These are phyloP conservation scores for Leccinum rimulosum DNA, from an alignment of 768 basidiomycete genomes.

Conservation along the genomic window DNA sequence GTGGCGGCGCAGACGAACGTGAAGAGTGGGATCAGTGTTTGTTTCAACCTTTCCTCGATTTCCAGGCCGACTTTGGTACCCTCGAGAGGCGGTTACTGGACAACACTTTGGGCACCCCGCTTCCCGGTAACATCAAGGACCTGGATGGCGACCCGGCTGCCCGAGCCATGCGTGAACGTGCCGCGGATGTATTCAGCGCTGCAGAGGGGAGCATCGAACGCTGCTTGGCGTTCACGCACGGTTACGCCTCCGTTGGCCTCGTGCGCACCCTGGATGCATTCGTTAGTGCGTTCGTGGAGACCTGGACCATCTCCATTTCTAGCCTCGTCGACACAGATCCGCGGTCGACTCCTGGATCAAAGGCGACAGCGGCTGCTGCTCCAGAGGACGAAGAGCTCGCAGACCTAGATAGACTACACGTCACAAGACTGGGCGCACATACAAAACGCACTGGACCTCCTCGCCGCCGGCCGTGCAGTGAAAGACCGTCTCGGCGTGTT, in stretches of 20 bases:
- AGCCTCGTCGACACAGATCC: constrained; percentile 33
- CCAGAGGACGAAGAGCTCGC: constrained; percentile 58
- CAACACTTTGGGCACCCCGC: constrained; percentile 49
- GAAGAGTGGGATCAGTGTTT: constrained; percentile 86
- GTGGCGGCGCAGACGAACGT: constrained; percentile 20
- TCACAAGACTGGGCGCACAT: constrained; percentile 87
- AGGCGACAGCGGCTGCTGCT: constrained; percentile 24
- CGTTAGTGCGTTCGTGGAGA: constrained; percentile 67
- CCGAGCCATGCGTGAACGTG: constrained; percentile 69
- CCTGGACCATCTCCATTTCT: constrained; percentile 54
- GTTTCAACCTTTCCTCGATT: constrained; percentile 92
- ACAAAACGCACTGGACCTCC: constrained; percentile 76
- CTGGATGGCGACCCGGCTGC: constrained; percentile 45
- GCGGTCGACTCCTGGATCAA: constrained; percentile 23
- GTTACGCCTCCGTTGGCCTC: constrained; percentile 76
- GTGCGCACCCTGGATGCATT: constrained; percentile 72
- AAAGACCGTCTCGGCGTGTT: constrained; percentile 65
- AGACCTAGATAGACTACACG: constrained; percentile 87
- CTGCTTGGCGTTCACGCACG: constrained; percentile 81
- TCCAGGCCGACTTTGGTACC: constrained; percentile 78
- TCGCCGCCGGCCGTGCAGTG: constrained; percentile 76
- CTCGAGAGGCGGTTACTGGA: constrained; percentile 75
- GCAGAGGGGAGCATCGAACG: constrained; percentile 80
- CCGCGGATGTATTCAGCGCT: constrained; percentile 68
- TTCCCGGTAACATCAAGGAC: constrained; percentile 27